A percentile compares a stretch with the other conserved stretches of the same genome.
phyloP scores from a whole-genome alignment of 352 stramenopile genomes.

The Pythium plurisporium region DNA sequence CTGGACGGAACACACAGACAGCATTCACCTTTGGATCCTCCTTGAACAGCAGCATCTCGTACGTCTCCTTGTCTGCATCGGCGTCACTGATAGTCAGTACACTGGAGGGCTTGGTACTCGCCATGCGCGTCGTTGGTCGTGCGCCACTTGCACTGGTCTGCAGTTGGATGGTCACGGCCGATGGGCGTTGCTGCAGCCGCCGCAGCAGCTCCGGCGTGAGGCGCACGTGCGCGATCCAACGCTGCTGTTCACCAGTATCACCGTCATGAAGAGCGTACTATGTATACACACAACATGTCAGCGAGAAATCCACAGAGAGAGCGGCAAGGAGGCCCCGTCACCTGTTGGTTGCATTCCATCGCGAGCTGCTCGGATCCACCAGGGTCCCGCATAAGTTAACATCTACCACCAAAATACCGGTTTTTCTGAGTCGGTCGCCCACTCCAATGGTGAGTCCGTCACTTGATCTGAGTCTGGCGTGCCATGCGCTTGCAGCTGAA shows the following conservation, averaged over 20 bases:
- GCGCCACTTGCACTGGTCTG: no score
- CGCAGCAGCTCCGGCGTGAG: slow-evolving; percentile 71
- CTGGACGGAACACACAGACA: slow-evolving; percentile 54
- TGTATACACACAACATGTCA: background rate
- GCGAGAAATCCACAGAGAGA: background rate
- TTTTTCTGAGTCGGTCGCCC: slow-evolving; percentile 1
- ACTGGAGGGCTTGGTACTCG: slow-evolving; percentile 35
- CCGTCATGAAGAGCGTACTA: slow-evolving; percentile 73
- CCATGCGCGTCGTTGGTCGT: slow-evolving; percentile 11
- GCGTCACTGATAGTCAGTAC: slow-evolving; percentile 36
- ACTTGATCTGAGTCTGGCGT: background rate
- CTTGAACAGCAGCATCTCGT: slow-evolving; percentile 73
- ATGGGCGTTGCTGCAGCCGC: slow-evolving; percentile 38
- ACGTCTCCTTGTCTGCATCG: slow-evolving; percentile 28
- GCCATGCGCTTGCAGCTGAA: background rate
- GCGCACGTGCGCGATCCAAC: slow-evolving; percentile 67
- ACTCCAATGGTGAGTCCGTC: background rate
- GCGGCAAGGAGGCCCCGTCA: background rate
- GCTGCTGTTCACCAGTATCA: slow-evolving; percentile 23
- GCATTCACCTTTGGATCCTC: slow-evolving; percentile 70
- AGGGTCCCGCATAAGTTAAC: slow-evolving; percentile 18
- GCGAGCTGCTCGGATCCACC: background rate
- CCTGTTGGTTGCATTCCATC: slow-evolving; percentile 20
- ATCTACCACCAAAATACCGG: background rate
- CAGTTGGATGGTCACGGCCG: slow-evolving; percentile 28